A percentile compares a stretch with the other conserved stretches of the same genome.
Evolutionary conservation across 495 filamentous ascomycete species (phyloP).

Genomic region (Penicillium odoratum): DNA sequence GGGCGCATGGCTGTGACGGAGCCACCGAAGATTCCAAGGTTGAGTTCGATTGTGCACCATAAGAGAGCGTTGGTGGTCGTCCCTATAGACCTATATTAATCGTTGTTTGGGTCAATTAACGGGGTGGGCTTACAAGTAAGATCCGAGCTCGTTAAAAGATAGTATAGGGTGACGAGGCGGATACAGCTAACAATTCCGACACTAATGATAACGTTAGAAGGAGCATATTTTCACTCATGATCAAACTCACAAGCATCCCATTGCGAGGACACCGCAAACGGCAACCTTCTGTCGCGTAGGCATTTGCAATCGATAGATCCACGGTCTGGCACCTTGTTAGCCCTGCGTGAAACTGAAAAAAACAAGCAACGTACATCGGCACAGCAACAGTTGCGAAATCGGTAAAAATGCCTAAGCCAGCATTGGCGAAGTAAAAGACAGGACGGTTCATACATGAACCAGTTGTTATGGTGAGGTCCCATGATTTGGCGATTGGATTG

Average conservation of each 20-base stretch:
- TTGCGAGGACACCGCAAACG: conserved; percentile 27
- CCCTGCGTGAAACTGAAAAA: neutral
- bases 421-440: conserved; percentile 37
- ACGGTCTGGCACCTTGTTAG: conserved; percentile 23
- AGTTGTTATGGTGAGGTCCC: conserved; percentile 27
- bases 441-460: conserved; percentile 34
- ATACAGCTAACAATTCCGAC: conserved; percentile 38
- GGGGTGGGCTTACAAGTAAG: conserved; percentile 27
- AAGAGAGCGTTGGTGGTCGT: conserved; percentile 28
- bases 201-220: conserved; percentile 9
- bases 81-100: conserved; percentile 20
- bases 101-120: neutral
- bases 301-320: conserved; percentile 38
- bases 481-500: conserved; percentile 31
- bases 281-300: conserved; percentile 32
- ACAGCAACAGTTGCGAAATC: conserved; percentile 40
- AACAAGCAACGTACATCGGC: conserved; percentile 30
- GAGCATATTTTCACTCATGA: neutral
- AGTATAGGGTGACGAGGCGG: conserved; percentile 28
- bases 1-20: conserved; percentile 37
- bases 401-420: conserved; percentile 35
- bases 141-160: conserved; percentile 24
- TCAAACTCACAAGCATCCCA: conserved; percentile 32
- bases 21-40: conserved; percentile 37
- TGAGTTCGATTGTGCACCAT: conserved; percentile 38